Evolutionary conservation across 2,329 filamentous ascomycete genomes (phyloP), one percentile per base, ranked within the genome.

Genomic region (Plectosphaerella sp.): DNA sequence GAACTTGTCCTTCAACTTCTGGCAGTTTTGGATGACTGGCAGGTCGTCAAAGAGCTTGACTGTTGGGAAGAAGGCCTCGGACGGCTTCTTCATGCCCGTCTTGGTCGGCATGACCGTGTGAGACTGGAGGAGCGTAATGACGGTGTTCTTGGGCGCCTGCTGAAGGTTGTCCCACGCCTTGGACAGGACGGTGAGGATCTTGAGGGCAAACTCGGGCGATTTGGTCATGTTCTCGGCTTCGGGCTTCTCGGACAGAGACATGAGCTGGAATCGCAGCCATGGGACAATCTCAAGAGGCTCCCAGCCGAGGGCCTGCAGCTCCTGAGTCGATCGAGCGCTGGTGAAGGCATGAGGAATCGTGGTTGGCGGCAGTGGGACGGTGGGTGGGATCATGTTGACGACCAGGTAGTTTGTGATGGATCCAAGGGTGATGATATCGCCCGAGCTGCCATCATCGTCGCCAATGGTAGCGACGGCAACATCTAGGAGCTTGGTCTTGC

Each of bases 41-140:
- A 99, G 75, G 65, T 99, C 94, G 56, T 97, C 91, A 63, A 99
- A 99, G 1, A 99, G 75, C 66, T 91, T 94, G 37, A 99, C 94
- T n/a, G 84, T 88, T 2, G 89, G 84, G 63, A 99, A 97, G 68
- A 97, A 99, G 0, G 94, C 86, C 58, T 97, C 91, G 3, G 76
- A 72, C 5, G 94, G 94, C 59, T 82, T 88, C 60, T 78, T 87
- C 92, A 99, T 95, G 8, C 94, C 94, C 58, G 86, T 71, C 65
- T 91, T 97, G 0, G 94, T 97, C 0, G 94, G 94, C 64, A 99
- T 89, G 25, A 96, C 81, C 0, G 90, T 81, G 48, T 87, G 78
- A 2, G 79, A 73, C 50, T 84, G 80, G 3, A 97, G 73, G 5
- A 91, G 70, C 15, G 80, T 74, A 8, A 82, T 72, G 4, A 96